phyloP scores from a whole-genome alignment of 2,329 filamentous ascomycete genomes.

The Ophiostoma perfectum region DNA sequence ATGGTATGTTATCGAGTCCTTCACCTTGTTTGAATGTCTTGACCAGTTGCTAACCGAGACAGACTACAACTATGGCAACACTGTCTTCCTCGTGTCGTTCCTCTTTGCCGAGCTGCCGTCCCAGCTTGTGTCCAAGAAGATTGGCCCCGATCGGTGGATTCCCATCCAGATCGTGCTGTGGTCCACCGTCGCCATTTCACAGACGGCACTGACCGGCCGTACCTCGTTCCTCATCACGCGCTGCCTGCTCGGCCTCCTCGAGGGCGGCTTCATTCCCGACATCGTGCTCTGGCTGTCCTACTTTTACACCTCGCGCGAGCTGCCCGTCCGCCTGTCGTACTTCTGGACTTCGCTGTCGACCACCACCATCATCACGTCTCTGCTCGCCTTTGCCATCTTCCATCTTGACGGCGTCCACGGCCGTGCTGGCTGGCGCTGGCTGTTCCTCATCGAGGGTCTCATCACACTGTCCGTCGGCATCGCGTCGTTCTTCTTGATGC shows the following conservation, averaged over 20 bases:
- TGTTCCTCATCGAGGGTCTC: conserved; percentile 50
- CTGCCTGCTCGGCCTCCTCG: conserved; percentile 33
- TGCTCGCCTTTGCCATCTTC: conserved; percentile 36
- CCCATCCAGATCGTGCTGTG: conserved; percentile 34
- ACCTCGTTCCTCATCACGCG: conserved; percentile 32
- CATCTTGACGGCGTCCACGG: conserved; percentile 35
- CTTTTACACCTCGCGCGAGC: conserved; percentile 34
- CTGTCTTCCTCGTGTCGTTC: conserved; percentile 49
- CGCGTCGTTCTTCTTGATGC: conserved; percentile 45
- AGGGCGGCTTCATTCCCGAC: conserved; percentile 36
- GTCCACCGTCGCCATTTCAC: conserved; percentile 33
- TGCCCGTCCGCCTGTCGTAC: conserved; percentile 33
- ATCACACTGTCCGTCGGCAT: conserved; percentile 41
- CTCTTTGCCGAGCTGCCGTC: conserved; percentile 55
- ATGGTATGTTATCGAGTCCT: conserved; percentile 25
- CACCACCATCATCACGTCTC: conserved; percentile 33
- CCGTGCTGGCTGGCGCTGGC: conserved; percentile 39
- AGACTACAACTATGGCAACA: conserved; percentile 50
- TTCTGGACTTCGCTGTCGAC: conserved; percentile 34
- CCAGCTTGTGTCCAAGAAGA: conserved; percentile 55
- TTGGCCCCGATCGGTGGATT: conserved; percentile 35
- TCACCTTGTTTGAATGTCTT: not conserved
- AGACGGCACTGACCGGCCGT: conserved; percentile 32
- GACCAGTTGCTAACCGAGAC: not conserved
- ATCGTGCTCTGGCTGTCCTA: conserved; percentile 35